A percentile compares a stretch with the other conserved stretches of the same genome.
Evolutionary conservation across 768 basidiomycete genomes (phyloP).

Genomic region (Leccinum longicurvipes): DNA sequence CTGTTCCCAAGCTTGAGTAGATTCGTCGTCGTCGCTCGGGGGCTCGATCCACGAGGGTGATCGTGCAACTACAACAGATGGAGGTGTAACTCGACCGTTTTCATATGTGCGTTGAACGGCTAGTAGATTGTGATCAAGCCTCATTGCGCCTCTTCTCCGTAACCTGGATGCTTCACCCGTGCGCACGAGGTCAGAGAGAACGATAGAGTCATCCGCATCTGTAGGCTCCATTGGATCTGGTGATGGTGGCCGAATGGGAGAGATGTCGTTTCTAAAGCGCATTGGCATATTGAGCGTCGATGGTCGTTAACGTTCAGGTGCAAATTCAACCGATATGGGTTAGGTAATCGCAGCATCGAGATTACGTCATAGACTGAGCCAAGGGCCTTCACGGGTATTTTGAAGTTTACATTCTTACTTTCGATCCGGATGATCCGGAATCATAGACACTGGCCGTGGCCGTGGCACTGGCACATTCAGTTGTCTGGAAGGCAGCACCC

Average conservation of each 20-base stretch:
- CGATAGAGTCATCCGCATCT: constrained; percentile 65
- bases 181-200: constrained; percentile 70
- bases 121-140: constrained; percentile 45
- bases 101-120: constrained; percentile 30
- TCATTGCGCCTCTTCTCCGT: constrained; percentile 70
- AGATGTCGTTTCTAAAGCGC: constrained; percentile 24
- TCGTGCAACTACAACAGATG: constrained; percentile 27
- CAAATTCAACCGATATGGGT: constrained; percentile 6
- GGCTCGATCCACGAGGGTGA: constrained; percentile 35
- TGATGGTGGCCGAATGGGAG: constrained; percentile 4
- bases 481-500: not conserved
- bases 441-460: too few relatives aligned
- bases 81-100: constrained; percentile 21
- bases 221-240: constrained; percentile 30
- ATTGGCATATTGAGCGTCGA: constrained; percentile 28
- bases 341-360: constrained; percentile 3
- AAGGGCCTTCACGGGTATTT: too few relatives aligned
- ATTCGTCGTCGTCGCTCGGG: constrained; percentile 33
- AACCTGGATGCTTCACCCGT: constrained; percentile 72
- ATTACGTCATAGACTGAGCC: constrained; percentile 7
- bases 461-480: not conserved
- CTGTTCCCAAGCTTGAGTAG: constrained; percentile 33
- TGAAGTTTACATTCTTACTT: too few relatives aligned
- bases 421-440: too few relatives aligned
- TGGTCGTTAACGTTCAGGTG: constrained; percentile 13